Evolutionary conservation across 345 rosid genomes (phyloP).

Genomic region (Salix udensis): DNA sequence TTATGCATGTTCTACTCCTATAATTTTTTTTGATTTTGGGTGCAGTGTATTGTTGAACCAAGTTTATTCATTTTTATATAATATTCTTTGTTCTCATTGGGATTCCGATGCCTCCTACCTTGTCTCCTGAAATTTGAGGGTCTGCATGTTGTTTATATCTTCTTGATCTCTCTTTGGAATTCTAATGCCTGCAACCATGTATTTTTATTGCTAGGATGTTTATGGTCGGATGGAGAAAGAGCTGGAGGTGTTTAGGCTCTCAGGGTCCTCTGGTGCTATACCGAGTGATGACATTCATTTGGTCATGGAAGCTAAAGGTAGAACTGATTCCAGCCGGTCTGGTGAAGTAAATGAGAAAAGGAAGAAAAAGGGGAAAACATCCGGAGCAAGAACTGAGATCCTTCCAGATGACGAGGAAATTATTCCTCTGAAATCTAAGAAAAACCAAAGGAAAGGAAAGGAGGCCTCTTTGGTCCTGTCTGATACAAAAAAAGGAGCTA

Average conservation of each 20-base stretch:
- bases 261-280: slow-evolving; percentile 37
- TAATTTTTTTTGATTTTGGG: background rate
- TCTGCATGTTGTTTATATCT: background rate
- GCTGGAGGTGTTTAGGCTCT: slow-evolving; percentile 50
- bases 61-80: too few species aligned
- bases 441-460: slow-evolving; percentile 79
- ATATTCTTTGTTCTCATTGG: background rate
- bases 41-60: too few species aligned
- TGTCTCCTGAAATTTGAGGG: background rate
- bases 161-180: slow-evolving; percentile 17
- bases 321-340: slow-evolving; percentile 42
- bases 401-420: slow-evolving; percentile 58
- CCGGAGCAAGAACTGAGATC: slow-evolving; percentile 53
- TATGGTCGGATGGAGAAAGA: slow-evolving; percentile 78
- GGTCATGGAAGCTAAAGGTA: slow-evolving; percentile 42
- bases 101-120: background rate
- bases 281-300: slow-evolving; percentile 29
- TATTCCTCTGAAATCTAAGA: slow-evolving; percentile 65
- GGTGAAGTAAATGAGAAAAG: slow-evolving; percentile 50
- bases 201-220: slow-evolving; percentile 49
- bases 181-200: slow-evolving; percentile 20
- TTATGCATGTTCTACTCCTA: background rate
- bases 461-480: slow-evolving; percentile 52
- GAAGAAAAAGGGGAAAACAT: slow-evolving; percentile 79
- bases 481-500: slow-evolving; percentile 57